Percentiles rank a stretch among this genome's conserved stretches.
These are phyloP conservation scores for Fistulinella staudtii DNA, from an alignment of 1,284 basidiomycete species.

Conservation along the genomic window DNA sequence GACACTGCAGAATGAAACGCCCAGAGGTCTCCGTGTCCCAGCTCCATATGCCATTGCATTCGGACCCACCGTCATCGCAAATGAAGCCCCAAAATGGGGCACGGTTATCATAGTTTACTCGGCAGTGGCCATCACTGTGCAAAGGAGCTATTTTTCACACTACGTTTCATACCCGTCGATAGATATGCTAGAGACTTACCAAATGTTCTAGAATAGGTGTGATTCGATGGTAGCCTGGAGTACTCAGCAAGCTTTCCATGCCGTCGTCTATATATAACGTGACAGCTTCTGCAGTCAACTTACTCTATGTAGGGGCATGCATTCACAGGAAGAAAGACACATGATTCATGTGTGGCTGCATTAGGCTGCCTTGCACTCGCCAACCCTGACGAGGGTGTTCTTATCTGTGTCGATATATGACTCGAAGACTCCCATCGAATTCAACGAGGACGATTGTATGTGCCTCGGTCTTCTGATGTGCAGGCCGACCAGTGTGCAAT, in stretches of 20 bases:
- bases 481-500: too few species aligned
- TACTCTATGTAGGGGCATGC: background rate
- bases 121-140: conserved; percentile 10
- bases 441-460: too few species aligned
- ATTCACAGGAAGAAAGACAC: conserved; percentile 4
- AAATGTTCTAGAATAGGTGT: background rate
- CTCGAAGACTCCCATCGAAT: conserved; percentile 2
- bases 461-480: too few species aligned
- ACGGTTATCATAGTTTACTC: conserved; percentile 1
- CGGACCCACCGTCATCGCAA: conserved; percentile 12
- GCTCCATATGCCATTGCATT: too few species aligned
- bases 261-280: too few species aligned
- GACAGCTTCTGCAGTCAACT: too few species aligned
- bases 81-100: too few species aligned
- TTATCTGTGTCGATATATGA: background rate
- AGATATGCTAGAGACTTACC: too few species aligned
- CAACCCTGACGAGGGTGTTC: conserved; percentile 8
- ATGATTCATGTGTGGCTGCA: conserved; percentile 2
- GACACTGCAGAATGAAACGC: conserved; percentile 19
- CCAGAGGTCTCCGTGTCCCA: too few species aligned
- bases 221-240: background rate
- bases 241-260: too few species aligned
- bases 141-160: too few species aligned
- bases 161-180: conserved; percentile 17
- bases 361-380: conserved; percentile 3